Evolutionary conservation across 2,329 filamentous ascomycete genomes (phyloP).

Genomic region (Verticillium dahliae): DNA sequence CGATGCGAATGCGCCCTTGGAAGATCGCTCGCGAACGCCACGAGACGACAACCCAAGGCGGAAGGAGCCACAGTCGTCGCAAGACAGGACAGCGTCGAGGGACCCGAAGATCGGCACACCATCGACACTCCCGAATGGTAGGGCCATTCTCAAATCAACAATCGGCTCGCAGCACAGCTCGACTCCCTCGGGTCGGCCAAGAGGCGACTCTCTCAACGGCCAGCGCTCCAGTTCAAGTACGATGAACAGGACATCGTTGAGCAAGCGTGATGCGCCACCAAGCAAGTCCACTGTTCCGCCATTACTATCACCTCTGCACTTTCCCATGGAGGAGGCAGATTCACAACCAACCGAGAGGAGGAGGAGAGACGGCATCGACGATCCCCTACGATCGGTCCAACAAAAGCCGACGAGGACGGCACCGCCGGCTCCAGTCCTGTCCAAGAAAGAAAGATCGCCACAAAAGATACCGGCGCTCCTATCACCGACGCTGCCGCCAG

Average conservation of each 20-base stretch:
- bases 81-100: constrained; percentile 20
- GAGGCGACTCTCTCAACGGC: constrained; percentile 36
- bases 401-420: constrained; percentile 12
- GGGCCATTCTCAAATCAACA: constrained; percentile 22
- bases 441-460: constrained; percentile 31
- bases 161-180: constrained; percentile 15
- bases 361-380: constrained; percentile 17
- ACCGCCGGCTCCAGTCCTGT: constrained; percentile 14
- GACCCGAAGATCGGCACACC: constrained; percentile 20
- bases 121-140: constrained; percentile 28
- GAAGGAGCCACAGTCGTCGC: constrained; percentile 19
- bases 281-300: constrained; percentile 39
- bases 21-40: constrained; percentile 22
- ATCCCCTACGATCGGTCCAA: constrained; percentile 1
- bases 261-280: constrained; percentile 27
- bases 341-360: constrained; percentile 18
- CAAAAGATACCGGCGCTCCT: constrained; percentile 41
- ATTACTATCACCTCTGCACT: constrained; percentile 44
- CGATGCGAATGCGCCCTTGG: constrained; percentile 24
- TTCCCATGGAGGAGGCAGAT: constrained; percentile 32
- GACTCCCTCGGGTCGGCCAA: constrained; percentile 30
- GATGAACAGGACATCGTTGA: constrained; percentile 27
- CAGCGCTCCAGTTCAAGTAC: constrained; percentile 23
- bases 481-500: constrained; percentile 48
- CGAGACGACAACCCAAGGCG: constrained; percentile 25